Evolutionary conservation across 2,329 filamentous ascomycete species (phyloP).

Genomic region (Pestalotiopsis sp.): DNA sequence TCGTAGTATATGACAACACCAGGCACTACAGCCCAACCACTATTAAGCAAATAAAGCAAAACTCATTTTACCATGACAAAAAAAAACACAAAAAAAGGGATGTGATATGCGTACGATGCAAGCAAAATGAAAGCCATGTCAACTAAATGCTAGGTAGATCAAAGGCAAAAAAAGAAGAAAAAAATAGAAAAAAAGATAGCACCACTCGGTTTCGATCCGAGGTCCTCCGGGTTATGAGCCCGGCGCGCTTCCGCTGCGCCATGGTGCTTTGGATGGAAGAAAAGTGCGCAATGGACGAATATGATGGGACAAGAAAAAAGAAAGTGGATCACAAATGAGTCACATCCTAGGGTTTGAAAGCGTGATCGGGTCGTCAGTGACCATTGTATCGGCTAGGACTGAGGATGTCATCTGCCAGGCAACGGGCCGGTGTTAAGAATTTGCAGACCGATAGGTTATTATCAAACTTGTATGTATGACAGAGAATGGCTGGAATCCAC

Average conservation of each 20-base stretch:
- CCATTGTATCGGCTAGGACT: neutral
- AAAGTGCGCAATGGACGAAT: neutral
- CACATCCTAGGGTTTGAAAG: neutral
- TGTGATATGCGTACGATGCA: no score
- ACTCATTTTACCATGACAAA: no score
- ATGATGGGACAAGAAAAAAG: neutral
- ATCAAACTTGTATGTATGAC: no score
- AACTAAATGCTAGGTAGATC: no score
- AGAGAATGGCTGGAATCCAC: no score
- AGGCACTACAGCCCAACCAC: no score
- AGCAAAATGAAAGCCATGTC: no score
- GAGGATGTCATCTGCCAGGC: neutral
- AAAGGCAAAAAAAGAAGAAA: neutral
- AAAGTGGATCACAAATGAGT: neutral
- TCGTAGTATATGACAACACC: no score
- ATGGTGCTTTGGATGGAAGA: slow-evolving; percentile 2
- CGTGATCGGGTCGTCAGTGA: slow-evolving; percentile 2
- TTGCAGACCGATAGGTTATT: no score
- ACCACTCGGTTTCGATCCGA: slow-evolving; percentile 9
- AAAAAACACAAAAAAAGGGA: no score
- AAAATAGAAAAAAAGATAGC: neutral
- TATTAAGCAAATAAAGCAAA: no score
- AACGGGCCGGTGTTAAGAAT: no score
- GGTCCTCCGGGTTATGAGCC: slow-evolving; percentile 12
- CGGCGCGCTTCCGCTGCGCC: slow-evolving; percentile 12